These are phyloP conservation scores for Hippophae gyantsensis DNA, from an alignment of 306 rosid genomes.

Conservation along the genomic window DNA sequence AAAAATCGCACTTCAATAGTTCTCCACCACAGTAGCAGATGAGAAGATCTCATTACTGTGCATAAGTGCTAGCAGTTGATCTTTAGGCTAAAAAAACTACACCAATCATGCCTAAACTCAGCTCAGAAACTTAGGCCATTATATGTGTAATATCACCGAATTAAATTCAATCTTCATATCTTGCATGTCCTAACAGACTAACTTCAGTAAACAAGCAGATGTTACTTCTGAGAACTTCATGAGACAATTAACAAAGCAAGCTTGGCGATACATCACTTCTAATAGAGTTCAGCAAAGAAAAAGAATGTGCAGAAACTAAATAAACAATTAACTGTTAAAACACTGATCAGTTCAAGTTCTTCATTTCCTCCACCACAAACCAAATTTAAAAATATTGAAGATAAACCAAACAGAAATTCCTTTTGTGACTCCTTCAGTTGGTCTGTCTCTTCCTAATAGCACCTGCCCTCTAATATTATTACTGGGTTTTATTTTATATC, in stretches of 20 bases:
- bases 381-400: slow-evolving; percentile 12
- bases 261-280: not conserved
- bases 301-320: not conserved
- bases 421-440: slow-evolving; percentile 1
- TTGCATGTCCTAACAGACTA: slow-evolving; percentile 16
- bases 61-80: slow-evolving; percentile 2
- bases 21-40: slow-evolving; percentile 18
- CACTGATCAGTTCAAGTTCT: slow-evolving; percentile 15
- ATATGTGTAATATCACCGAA: slow-evolving; percentile 16
- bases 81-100: slow-evolving; percentile 20
- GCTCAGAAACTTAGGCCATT: slow-evolving; percentile 13
- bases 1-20: slow-evolving; percentile 10
- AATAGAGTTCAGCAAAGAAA: slow-evolving; percentile 1
- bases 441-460: slow-evolving; percentile 2
- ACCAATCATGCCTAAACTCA: slow-evolving; percentile 18
- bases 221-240: not conserved
- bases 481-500: slow-evolving; percentile 17
- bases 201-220: slow-evolving; percentile 6
- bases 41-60: slow-evolving; percentile 18
- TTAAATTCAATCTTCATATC: slow-evolving; percentile 17
- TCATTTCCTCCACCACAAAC: slow-evolving; percentile 11
- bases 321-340: slow-evolving; percentile 6
- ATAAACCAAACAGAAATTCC: slow-evolving; percentile 14
- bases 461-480: slow-evolving; percentile 18
- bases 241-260: slow-evolving; percentile 4